Conservation (phyloP, 2,329 filamentous ascomycete genomes). For the Tolypocladium ovalisporum region DNA sequence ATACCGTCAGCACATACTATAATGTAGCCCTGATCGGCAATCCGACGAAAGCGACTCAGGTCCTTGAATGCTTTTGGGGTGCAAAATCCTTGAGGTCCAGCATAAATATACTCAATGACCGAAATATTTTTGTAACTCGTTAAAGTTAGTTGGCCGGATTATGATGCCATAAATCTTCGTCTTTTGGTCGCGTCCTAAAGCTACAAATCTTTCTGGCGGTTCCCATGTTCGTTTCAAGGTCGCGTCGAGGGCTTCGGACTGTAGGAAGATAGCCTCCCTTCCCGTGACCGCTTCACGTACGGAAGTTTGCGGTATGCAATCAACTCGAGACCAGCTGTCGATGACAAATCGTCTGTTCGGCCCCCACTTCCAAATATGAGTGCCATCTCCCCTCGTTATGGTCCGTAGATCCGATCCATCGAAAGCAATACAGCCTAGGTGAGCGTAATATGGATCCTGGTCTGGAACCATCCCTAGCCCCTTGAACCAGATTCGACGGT, state of each 20-base stretch:
- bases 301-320: conserved; percentile 8
- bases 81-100: conserved; percentile 13
- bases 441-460: conserved; percentile 15
- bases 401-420: conserved; percentile 14
- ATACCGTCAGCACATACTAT: conserved; percentile 19
- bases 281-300: conserved; percentile 7
- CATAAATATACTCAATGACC: conserved; percentile 17
- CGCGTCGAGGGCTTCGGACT: background rate
- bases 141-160: conserved; percentile 12
- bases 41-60: conserved; percentile 6
- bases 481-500: conserved; percentile 9
- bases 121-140: conserved; percentile 14
- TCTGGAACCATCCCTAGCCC: conserved; percentile 8
- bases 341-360: conserved; percentile 9
- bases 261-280: background rate
- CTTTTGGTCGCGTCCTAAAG: conserved; percentile 13
- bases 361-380: conserved; percentile 13
- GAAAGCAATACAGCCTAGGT: conserved; percentile 13
- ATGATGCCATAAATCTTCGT: conserved; percentile 17
- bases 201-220: conserved; percentile 12
- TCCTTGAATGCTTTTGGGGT: conserved; percentile 13
- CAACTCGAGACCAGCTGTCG: conserved; percentile 16
- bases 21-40: conserved; percentile 18
- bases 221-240: background rate
- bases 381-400: conserved; percentile 15